Conservation (phyloP, 1,284 basidiomycete species). For the Moniliella sp. region DNA sequence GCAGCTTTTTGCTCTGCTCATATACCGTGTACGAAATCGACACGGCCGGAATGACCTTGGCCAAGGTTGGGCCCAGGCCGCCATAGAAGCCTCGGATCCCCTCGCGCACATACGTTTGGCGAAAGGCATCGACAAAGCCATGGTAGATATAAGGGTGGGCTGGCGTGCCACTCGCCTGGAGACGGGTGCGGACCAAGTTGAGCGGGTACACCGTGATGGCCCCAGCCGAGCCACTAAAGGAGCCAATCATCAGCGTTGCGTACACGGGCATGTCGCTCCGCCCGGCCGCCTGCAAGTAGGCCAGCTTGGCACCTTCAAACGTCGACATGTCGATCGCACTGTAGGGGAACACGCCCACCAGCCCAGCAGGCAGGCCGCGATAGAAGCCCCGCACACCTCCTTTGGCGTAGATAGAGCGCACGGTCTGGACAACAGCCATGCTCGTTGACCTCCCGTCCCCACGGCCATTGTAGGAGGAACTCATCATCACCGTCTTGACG, state of each 20-base stretch:
- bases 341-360: constrained; percentile 37
- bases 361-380: constrained; percentile 53
- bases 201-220: constrained; percentile 35
- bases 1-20: too few relatives aligned
- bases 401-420: constrained; percentile 48
- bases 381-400: constrained; percentile 71
- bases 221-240: constrained; percentile 34
- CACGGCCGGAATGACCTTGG: constrained; percentile 41
- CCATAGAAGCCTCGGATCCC: constrained; percentile 89
- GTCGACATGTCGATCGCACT: constrained; percentile 36
- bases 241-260: constrained; percentile 34
- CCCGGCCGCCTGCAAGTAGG: constrained; percentile 34
- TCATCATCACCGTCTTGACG: constrained; percentile 43
- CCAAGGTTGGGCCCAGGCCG: constrained; percentile 66
- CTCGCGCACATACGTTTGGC: constrained; percentile 60
- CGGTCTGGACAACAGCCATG: constrained; percentile 43
- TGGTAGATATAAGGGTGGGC: constrained; percentile 48
- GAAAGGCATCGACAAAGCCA: constrained; percentile 64
- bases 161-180: constrained; percentile 65
- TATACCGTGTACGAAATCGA: constrained; percentile 32
- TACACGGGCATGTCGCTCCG: constrained; percentile 35
- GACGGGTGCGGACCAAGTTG: constrained; percentile 45
- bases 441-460: constrained; percentile 36
- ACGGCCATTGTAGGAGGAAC: constrained; percentile 43
- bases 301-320: constrained; percentile 36